Percentiles rank a stretch among this genome's conserved stretches.
Evolutionary conservation across 768 basidiomycete species (phyloP).

Genomic region (Infundibulicybe gibba): DNA sequence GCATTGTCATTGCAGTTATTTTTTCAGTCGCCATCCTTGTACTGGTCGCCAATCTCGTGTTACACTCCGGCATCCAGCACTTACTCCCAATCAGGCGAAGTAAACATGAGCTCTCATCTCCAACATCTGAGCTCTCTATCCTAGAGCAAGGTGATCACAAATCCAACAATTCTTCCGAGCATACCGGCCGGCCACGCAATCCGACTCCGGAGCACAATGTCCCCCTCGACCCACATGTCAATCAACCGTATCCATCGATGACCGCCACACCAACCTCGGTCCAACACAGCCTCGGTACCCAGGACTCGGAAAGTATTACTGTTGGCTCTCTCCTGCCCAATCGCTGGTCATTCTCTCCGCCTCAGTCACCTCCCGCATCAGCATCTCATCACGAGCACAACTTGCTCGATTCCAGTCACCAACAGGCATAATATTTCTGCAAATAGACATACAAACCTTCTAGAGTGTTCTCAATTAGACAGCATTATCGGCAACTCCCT

Average conservation of each 20-base stretch:
- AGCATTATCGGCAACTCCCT: not conserved
- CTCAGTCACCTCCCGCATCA: constrained; percentile 13
- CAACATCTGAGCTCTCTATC: constrained; percentile 26
- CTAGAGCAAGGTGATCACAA: constrained; percentile 31
- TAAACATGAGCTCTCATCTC: constrained; percentile 9
- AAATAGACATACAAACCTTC: not conserved
- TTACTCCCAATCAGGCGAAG: not conserved
- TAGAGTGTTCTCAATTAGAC: not conserved
- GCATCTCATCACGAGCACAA: constrained; percentile 9
- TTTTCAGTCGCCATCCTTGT: constrained; percentile 69
- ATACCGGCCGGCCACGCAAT: constrained; percentile 37
- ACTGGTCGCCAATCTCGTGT: constrained; percentile 61
- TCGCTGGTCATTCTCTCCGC: constrained; percentile 31
- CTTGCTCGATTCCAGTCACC: constrained; percentile 7
- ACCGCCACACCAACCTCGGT: constrained; percentile 34
- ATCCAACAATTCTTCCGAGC: constrained; percentile 5
- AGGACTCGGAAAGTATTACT: constrained; percentile 33
- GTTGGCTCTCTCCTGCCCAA: constrained; percentile 34
- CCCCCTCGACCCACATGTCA: constrained; percentile 33
- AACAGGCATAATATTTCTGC: constrained; percentile 3
- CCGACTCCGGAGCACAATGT: constrained; percentile 49
- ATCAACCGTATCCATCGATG: constrained; percentile 39
- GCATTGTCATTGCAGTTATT: constrained; percentile 68
- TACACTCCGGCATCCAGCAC: constrained; percentile 38
- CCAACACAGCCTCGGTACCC: constrained; percentile 25